Evolutionary conservation across 805 yeast genomes (phyloP), one percentile per base, ranked within the genome.

Genomic region (Yamadazyma scolyti): DNA sequence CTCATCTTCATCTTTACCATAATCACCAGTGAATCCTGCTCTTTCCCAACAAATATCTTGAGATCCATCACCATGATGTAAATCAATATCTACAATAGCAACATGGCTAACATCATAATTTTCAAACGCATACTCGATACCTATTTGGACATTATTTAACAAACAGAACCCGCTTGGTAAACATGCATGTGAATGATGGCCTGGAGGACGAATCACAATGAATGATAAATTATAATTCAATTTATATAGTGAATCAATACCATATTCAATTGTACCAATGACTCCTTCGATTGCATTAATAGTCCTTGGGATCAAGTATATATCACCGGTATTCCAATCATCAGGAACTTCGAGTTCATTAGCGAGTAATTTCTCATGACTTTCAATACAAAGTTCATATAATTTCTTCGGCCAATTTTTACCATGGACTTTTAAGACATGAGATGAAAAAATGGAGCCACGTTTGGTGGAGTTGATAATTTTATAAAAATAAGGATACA

Each of bases 51-150:
- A 78, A 16, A 85, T 80, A 52, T 85, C 94, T 46, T 86, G 95
- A 5, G 85, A 73, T 9, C 95, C 95, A 55, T 85, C 95, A 11
- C 95, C 95, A 50, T 85, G 95, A 49, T 85, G 95, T 24, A 85
- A 64, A 53, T 85, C 95, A 40, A 86, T 80, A 53, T 85, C 95
- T 18, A 85, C 56, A 12, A 85, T 81, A 1, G 82, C 88, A 11
- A 87, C 87, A 58, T 85, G 95, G 1, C 90, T 79, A 2, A 85
- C 77, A 2, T 67, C 76, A 45, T 81, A 74, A 6, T 63, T 52
- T 25, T 63, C 72, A 32, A 65, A 70, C 1, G 94, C 94, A 48
- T 85, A 85, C 47, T 83, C 89, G 16, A 82, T 76, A 2, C 82
- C 86, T 20, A 86, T 75, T 37, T 85, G 94, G 0, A 81, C 94